Evolutionary conservation across 108 stramenopile species (phyloP).

Genomic region (Nitzschia sp.): DNA sequence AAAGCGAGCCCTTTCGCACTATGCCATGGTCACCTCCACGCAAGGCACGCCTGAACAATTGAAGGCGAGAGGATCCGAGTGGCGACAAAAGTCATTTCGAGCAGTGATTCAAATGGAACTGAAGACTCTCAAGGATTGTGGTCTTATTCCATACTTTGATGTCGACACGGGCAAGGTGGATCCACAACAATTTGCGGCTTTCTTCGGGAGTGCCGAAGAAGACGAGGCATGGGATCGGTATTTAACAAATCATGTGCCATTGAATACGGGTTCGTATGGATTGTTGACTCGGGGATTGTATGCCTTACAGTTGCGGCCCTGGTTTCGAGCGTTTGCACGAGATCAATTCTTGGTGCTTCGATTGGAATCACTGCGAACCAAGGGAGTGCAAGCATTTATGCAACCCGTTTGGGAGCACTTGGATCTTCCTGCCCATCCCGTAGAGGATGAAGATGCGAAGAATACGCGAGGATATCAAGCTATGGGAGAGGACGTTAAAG

Average conservation of each 20-base stretch:
- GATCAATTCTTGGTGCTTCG: constrained; percentile 77
- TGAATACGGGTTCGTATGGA: constrained; percentile 87
- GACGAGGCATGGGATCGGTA: constrained; percentile 72
- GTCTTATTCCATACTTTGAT: constrained; percentile 84
- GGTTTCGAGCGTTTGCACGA: constrained; percentile 78
- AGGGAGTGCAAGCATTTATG: constrained; percentile 54
- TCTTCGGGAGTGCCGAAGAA: constrained; percentile 58
- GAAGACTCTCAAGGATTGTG: constrained; percentile 58
- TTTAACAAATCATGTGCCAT: constrained; percentile 64
- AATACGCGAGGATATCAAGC: constrained; percentile 51
- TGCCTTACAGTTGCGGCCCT: constrained; percentile 90
- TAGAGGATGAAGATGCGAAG: constrained; percentile 46
- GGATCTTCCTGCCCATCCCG: constrained; percentile 57
- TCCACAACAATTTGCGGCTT: constrained; percentile 44
- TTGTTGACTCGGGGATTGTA: constrained; percentile 91
- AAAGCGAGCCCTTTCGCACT: constrained; percentile 88
- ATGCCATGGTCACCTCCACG: constrained; percentile 90
- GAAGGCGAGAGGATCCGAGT: constrained; percentile 73
- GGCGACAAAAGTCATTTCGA: constrained; percentile 80
- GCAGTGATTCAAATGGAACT: constrained; percentile 86
- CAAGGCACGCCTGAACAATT: constrained; percentile 86
- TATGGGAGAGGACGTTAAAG: constrained; percentile 15
- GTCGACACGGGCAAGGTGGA: constrained; percentile 54
- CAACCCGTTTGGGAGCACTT: constrained; percentile 68
- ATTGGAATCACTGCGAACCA: constrained; percentile 75